phyloP scores from a whole-genome alignment of 306 rosid genomes.

The Castanea mollissima region DNA sequence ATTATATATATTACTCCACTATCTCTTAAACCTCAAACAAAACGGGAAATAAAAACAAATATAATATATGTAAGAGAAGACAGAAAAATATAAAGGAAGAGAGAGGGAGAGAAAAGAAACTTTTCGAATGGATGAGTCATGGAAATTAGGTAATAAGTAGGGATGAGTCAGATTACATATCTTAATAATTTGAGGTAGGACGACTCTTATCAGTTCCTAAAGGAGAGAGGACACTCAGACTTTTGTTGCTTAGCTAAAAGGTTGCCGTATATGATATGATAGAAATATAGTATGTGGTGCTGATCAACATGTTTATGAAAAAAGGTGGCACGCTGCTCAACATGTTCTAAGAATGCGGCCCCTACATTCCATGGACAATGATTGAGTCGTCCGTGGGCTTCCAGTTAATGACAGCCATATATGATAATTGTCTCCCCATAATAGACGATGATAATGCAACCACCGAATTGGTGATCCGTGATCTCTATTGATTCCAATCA shows the following conservation, averaged over 20 bases:
- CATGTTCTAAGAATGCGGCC: neutral
- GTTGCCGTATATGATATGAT: neutral
- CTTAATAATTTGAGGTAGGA: too few relatives aligned
- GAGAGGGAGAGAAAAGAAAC: neutral
- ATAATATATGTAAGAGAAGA: neutral
- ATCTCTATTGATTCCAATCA: neutral
- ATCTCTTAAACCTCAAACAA: neutral
- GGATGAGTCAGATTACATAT: neutral
- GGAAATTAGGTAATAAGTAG: neutral
- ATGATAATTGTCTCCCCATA: too few relatives aligned
- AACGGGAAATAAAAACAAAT: neutral
- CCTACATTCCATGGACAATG: neutral
- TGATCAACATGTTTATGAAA: too few relatives aligned
- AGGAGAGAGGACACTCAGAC: too few relatives aligned
- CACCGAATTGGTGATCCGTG: neutral
- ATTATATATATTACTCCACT: too few relatives aligned
- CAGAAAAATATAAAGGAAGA: neutral
- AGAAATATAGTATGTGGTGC: neutral
- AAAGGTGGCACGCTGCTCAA: neutral
- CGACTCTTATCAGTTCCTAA: too few relatives aligned
- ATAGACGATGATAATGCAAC: neutral
- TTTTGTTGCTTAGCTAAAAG: conserved; percentile 13
- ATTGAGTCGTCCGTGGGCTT: neutral
- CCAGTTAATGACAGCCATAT: neutral
- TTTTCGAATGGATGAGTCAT: neutral